These are phyloP conservation scores for Vigna nakashimae DNA, from an alignment of 306 rosid species.

Conservation along the genomic window DNA sequence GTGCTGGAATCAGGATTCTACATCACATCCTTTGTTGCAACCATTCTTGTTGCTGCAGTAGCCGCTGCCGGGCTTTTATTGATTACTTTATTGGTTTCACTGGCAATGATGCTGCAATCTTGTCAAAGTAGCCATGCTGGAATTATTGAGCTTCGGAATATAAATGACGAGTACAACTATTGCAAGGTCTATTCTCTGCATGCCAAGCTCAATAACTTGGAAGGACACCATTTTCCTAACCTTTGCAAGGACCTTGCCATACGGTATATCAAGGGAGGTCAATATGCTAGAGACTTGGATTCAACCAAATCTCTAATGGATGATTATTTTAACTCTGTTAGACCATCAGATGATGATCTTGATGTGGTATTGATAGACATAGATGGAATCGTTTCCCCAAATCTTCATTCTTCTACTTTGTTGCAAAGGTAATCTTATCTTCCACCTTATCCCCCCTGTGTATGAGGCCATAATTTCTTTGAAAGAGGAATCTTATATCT, in stretches of 20 bases:
- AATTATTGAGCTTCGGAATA: conserved; percentile 55
- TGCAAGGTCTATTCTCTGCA: conserved; percentile 68
- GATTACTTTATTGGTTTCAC: conserved; percentile 67
- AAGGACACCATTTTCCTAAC: conserved; percentile 55
- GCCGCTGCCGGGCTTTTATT: conserved; percentile 66
- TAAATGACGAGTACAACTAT: conserved; percentile 49
- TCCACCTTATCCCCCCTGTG: background rate
- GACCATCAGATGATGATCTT: conserved; percentile 50
- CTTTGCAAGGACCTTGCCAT: conserved; percentile 61
- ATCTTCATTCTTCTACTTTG: conserved; percentile 39
- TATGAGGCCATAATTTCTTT: background rate
- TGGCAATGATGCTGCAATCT: conserved; percentile 81
- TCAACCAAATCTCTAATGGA: conserved; percentile 62
- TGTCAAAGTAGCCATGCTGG: conserved; percentile 74
- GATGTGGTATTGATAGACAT: conserved; percentile 77
- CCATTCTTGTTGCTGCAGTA: conserved; percentile 67
- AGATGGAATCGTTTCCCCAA: conserved; percentile 64
- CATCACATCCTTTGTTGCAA: conserved; percentile 74
- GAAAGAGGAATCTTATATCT: background rate
- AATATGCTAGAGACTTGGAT: conserved; percentile 77
- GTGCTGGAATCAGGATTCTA: conserved; percentile 77
- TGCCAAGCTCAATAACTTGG: conserved; percentile 69
- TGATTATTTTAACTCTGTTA: conserved; percentile 54
- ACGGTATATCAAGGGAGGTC: conserved; percentile 68
- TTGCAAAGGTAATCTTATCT: conserved; percentile 53